Conservation (phyloP, 768 basidiomycete species). For the Sistotremastrum suecicum region DNA sequence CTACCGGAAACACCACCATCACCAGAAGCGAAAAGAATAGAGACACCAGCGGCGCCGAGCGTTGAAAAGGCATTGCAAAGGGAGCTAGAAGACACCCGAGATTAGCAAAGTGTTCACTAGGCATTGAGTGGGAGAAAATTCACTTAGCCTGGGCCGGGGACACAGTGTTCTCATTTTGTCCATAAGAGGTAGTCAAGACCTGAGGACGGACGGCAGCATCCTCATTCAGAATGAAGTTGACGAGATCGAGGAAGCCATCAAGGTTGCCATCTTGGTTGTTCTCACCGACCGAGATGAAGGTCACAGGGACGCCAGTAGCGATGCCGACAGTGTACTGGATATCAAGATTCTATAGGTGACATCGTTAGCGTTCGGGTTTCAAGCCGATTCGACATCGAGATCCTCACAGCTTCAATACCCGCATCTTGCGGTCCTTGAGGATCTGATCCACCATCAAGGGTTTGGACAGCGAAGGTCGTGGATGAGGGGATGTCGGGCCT, state of each 20-base stretch:
- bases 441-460: slow-evolving; percentile 5
- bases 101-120: neutral
- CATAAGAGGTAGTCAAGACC: slow-evolving; percentile 17
- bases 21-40: slow-evolving; percentile 9
- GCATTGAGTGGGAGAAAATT: neutral
- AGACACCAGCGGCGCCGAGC: slow-evolving; percentile 12
- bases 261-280: slow-evolving; percentile 7
- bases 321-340: slow-evolving; percentile 24
- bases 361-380: neutral
- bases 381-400: neutral
- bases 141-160: slow-evolving; percentile 9
- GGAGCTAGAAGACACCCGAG: slow-evolving; percentile 4
- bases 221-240: slow-evolving; percentile 12
- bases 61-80: slow-evolving; percentile 16
- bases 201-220: slow-evolving; percentile 14
- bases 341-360: slow-evolving; percentile 16
- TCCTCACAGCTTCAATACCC: slow-evolving; percentile 5
- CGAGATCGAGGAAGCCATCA: slow-evolving; percentile 12
- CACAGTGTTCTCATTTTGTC: slow-evolving; percentile 13
- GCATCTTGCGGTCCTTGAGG: slow-evolving; percentile 4
- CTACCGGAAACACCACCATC: slow-evolving; percentile 10
- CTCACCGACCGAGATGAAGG: slow-evolving; percentile 15
- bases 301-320: slow-evolving; percentile 15
- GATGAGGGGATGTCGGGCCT: slow-evolving; percentile 4
- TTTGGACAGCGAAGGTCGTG: slow-evolving; percentile 4